A percentile compares a stretch with the other conserved stretches of the same genome.
Evolutionary conservation across 257 asterid genomes (phyloP).

Genomic region (Nicotiana obtusifolia): DNA sequence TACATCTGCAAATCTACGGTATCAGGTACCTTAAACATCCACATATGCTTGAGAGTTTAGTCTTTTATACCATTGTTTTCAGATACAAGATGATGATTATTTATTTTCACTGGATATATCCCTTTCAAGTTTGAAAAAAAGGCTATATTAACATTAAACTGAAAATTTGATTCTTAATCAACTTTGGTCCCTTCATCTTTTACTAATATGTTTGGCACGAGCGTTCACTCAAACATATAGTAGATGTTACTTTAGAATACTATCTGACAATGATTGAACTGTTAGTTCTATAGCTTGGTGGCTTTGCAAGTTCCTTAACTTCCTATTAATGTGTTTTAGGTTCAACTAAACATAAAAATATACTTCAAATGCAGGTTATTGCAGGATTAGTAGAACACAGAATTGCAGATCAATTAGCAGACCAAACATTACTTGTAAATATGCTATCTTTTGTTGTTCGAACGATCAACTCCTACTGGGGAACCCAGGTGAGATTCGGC

Average conservation of each 20-base stretch:
- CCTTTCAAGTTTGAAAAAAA: background rate
- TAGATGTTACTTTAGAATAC: background rate
- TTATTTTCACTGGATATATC: background rate
- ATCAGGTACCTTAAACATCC: slow-evolving; percentile 53
- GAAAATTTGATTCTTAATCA: background rate
- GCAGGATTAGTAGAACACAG: slow-evolving; percentile 91
- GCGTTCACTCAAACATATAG: background rate
- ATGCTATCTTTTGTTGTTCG: slow-evolving; percentile 77
- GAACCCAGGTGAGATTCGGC: slow-evolving; percentile 63
- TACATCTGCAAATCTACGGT: slow-evolving; percentile 80
- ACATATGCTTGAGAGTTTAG: background rate
- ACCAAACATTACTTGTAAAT: slow-evolving; percentile 70
- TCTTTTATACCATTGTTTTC: background rate
- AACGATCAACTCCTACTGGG: slow-evolving; percentile 94
- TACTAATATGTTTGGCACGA: background rate
- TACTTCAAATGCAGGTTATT: slow-evolving; percentile 48
- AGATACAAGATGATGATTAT: background rate
- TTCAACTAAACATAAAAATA: background rate
- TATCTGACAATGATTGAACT: background rate
- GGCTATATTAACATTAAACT: background rate
- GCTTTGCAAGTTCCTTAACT: background rate
- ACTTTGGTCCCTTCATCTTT: background rate
- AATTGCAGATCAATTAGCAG: slow-evolving; percentile 64
- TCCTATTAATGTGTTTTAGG: background rate
- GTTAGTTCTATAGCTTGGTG: background rate